A percentile compares a stretch with the other conserved stretches of the same genome.
Evolutionary conservation across 192 early-diverging fungal species (phyloP).

Genomic region (Globomyces pollinis-pini): DNA sequence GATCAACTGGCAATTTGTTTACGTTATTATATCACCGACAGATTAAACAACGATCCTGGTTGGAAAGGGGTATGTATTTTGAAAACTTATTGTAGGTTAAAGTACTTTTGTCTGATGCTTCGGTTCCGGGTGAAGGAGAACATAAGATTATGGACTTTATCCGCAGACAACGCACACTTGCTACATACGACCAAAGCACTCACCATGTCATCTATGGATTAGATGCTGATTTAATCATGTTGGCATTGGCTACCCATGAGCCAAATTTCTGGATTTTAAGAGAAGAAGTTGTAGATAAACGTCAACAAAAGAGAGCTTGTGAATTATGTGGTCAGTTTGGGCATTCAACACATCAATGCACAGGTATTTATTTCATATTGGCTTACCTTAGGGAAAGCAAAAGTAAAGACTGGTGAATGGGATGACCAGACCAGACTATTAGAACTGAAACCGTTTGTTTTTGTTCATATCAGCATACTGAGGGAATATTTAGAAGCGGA

Average conservation of each 20-base stretch:
- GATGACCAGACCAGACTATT: conserved; percentile 14
- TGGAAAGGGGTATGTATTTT: too few species aligned
- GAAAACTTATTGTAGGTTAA: too few species aligned
- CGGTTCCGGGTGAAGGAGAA: conserved; percentile 96
- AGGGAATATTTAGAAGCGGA: conserved; percentile 92
- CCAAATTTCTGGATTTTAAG: conserved; percentile 93
- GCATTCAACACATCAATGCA: conserved; percentile 34
- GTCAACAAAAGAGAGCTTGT: conserved; percentile 42
- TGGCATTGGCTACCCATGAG: conserved; percentile 91
- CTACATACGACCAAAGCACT: conserved; percentile 79
- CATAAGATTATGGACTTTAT: conserved; percentile 99
- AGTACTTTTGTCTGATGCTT: conserved; percentile 88
- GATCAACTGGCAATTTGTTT: conserved; percentile 74
- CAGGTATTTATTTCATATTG: conserved; percentile 27
- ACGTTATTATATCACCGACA: conserved; percentile 84
- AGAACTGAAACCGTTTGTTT: conserved; percentile 43
- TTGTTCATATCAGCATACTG: conserved; percentile 76
- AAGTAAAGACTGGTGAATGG: conserved; percentile 44
- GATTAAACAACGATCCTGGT: conserved; percentile 77
- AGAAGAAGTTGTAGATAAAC: conserved; percentile 83
- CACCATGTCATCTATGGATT: conserved; percentile 95
- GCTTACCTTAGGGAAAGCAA: conserved; percentile 24
- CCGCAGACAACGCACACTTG: conserved; percentile 69
- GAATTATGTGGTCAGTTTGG: conserved; percentile 47
- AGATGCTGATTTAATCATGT: conserved; percentile 97